Evolutionary conservation across 441 rosid species (phyloP).

Genomic region (Aleurites moluccanus): DNA sequence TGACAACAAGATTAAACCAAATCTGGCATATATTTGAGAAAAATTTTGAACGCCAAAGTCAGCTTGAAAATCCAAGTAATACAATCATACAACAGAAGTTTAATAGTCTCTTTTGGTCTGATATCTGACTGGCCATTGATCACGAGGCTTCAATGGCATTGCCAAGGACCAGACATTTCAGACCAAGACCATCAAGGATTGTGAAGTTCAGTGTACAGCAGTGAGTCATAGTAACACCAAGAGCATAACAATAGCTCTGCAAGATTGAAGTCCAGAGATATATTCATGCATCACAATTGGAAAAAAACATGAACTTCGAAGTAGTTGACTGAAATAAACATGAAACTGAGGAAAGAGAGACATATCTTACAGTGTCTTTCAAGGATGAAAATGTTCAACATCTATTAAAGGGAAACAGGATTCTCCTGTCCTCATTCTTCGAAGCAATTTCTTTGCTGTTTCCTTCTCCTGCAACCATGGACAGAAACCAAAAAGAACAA

Average conservation of each 20-base stretch:
- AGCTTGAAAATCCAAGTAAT: conserved; percentile 2
- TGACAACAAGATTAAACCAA: not conserved
- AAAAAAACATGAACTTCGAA: not conserved
- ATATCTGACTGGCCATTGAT: not conserved
- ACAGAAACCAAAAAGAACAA: conserved; percentile 10
- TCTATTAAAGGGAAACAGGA: conserved; percentile 67
- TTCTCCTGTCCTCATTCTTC: conserved; percentile 63
- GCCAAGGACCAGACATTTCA: not conserved
- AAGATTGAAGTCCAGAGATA: conserved; percentile 6
- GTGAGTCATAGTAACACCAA: not conserved
- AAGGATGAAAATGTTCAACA: conserved; percentile 72
- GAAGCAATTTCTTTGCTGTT: conserved; percentile 75
- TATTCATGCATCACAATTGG: not conserved
- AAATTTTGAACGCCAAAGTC: not conserved
- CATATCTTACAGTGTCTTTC: conserved; percentile 22
- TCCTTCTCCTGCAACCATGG: conserved; percentile 74
- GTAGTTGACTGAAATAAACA: conserved; percentile 12
- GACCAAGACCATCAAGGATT: not conserved
- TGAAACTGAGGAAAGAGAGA: not conserved
- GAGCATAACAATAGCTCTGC: conserved; percentile 4
- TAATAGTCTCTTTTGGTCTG: not conserved
- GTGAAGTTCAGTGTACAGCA: not conserved
- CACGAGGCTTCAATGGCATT: not conserved
- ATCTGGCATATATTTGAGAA: not conserved
- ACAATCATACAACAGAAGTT: conserved; percentile 4